Conservation (phyloP, 169 alveolate genomes). For the Prorocentrum cordatum region DNA sequence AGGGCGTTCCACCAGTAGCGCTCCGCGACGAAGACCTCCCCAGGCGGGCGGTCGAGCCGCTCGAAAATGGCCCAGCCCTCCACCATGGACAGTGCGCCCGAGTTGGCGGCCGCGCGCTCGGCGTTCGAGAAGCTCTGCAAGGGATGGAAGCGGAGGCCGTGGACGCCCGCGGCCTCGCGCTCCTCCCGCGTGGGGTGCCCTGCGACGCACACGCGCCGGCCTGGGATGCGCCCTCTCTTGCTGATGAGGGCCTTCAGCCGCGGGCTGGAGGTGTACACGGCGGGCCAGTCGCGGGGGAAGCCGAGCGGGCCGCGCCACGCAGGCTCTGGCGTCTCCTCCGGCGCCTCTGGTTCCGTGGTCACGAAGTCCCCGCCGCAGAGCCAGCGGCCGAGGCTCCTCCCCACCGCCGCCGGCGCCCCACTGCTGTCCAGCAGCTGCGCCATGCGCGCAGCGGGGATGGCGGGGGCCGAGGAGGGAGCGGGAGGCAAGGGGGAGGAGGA, state of each 20-base stretch:
- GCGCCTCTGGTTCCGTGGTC: neutral
- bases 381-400: neutral
- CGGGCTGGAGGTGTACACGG: neutral
- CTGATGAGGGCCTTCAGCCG: neutral
- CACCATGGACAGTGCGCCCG: neutral
- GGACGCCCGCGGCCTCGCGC: neutral
- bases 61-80: conserved; percentile 56
- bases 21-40: neutral
- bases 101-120: neutral
- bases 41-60: neutral
- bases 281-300: conserved; percentile 6
- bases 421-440: neutral
- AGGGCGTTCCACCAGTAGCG: conserved; percentile 38
- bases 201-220: conserved; percentile 2
- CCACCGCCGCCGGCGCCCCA: neutral
- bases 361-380: neutral
- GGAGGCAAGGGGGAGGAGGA: no score
- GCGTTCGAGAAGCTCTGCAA: conserved; percentile 45
- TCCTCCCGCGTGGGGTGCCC: neutral
- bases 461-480: no score
- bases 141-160: neutral
- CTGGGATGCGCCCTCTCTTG: neutral
- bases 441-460: no score
- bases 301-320: neutral
- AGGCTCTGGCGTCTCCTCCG: neutral